Base-by-base conservation (phyloP, 2,329 filamentous ascomycete genomes). In the Pseudopithomyces chartarum region DNA sequence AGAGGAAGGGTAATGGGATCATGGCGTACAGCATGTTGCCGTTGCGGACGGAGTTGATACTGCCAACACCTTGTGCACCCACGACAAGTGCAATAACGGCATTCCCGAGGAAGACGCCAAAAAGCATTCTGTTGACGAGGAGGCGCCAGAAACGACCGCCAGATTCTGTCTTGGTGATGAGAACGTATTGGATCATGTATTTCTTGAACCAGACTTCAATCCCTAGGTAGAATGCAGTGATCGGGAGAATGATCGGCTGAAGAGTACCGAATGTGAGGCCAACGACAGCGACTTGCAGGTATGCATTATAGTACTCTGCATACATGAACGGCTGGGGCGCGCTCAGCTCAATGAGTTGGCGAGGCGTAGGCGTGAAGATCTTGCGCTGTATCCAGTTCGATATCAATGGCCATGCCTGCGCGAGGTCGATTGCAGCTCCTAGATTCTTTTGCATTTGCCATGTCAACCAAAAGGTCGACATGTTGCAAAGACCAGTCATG, bases 281-380 rank as follows among this genome's bases (percentile, higher is more conserved):
- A 22, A 97, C 90, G 0, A 93, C 97, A 20, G 89, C 82, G 76
- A 98, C 97, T 79, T 91, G 98, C 29, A 98, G 82, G 75, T 97
- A 97, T 75, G 96, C 97, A 77, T 97, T 98, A 84, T 97, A 98
- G 78, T 98, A 97, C 64, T 88, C 92, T 56, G 94, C 92, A 69
- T 97, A 98, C 62, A 97, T 92, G 73, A 99, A 97, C 0, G 91
- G 82, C 10, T 91, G 92, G 0, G 95, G 95, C 1, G 95, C 94
- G 1, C 92, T 96, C 69, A 96, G 86, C 75, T 97, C 92, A 64
- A 98, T 98, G 66, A 95, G 81, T 74, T 97, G 89, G 63, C 95
- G 85, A 8, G 95, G 95, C 4, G 95, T 98, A 6, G 94, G 93
- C 58, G 86, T 89, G 15, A 90, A 86, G 68, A 96, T 93, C 48